A percentile compares a stretch with the other conserved stretches of the same genome.
Conservation (phyloP, 1,284 basidiomycete genomes). For the Trametes versicolor region DNA sequence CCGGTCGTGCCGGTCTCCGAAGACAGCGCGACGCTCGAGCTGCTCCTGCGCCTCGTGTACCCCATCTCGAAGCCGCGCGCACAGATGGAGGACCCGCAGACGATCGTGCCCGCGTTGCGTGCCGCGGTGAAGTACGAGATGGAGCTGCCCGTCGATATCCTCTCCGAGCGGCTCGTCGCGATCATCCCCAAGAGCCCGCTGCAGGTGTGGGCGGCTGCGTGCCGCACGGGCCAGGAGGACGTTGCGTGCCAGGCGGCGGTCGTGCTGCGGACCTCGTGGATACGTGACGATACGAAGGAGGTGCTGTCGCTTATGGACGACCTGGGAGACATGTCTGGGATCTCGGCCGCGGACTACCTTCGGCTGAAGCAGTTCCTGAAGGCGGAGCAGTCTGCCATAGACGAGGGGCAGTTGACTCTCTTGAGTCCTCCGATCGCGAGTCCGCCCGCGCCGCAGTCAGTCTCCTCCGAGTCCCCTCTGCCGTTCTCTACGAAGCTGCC, state of each 20-base stretch:
- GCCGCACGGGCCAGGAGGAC: conserved; percentile 6
- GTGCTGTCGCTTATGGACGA: neutral
- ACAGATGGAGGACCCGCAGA: conserved; percentile 12
- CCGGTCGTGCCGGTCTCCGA: no score
- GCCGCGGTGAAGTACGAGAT: conserved; percentile 35
- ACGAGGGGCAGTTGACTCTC: neutral
- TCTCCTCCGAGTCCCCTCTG: no score
- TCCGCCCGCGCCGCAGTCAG: neutral
- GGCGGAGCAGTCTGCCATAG: no score
- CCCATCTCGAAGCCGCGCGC: conserved; percentile 27
- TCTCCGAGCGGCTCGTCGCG: neutral
- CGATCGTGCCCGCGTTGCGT: conserved; percentile 18
- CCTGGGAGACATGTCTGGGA: conserved; percentile 19
- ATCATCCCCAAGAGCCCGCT: neutral
- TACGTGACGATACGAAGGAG: neutral
- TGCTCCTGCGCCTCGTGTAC: conserved; percentile 35
- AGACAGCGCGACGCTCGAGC: conserved; percentile 20
- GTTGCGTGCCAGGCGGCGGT: conserved; percentile 12
- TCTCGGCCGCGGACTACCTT: conserved; percentile 28
- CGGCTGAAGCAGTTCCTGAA: conserved; percentile 22
- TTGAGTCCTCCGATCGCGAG: neutral
- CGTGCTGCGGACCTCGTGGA: neutral
- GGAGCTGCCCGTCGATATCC: conserved; percentile 16
- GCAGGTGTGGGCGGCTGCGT: no score
- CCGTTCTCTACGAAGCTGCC: no score